These are phyloP conservation scores for Aspergillus hancockii DNA, from an alignment of 495 filamentous ascomycete genomes.

Conservation along the genomic window DNA sequence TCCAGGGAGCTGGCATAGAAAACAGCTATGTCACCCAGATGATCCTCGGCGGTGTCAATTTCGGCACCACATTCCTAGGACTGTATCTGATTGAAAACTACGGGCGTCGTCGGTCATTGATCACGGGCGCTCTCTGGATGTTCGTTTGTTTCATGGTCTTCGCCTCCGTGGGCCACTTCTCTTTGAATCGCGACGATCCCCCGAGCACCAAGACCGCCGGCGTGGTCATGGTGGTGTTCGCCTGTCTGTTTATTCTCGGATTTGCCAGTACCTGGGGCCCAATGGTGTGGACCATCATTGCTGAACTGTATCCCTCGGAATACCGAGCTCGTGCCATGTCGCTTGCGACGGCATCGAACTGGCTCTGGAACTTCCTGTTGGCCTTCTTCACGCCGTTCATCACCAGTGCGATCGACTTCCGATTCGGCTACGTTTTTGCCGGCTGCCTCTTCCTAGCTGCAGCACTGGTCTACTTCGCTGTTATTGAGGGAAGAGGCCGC, in stretches of 20 bases:
- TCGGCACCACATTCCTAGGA: conserved; percentile 67
- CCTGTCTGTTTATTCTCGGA: conserved; percentile 61
- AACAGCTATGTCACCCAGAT: conserved; percentile 71
- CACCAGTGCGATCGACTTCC: conserved; percentile 64
- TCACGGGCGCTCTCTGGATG: conserved; percentile 68
- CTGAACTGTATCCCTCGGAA: conserved; percentile 75
- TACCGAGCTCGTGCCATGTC: conserved; percentile 77
- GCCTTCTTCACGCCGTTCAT: conserved; percentile 81
- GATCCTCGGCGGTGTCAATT: conserved; percentile 72
- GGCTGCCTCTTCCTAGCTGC: conserved; percentile 64
- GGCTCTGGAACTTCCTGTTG: conserved; percentile 86
- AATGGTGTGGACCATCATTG: conserved; percentile 76
- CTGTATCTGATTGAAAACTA: conserved; percentile 69
- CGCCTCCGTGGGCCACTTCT: conserved; percentile 68
- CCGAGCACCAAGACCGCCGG: conserved; percentile 57
- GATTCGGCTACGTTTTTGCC: conserved; percentile 78
- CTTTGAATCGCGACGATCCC: conserved; percentile 53
- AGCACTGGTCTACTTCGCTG: conserved; percentile 67
- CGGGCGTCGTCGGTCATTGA: conserved; percentile 65
- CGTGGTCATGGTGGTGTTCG: conserved; percentile 68
- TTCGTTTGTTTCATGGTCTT: conserved; percentile 71
- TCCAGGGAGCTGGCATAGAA: conserved; percentile 63
- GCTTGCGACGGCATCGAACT: conserved; percentile 76
- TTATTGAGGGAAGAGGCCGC: conserved; percentile 67
- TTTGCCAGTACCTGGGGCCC: conserved; percentile 77